Evolutionary conservation across 108 stramenopile genomes (phyloP), one percentile per base, ranked within the genome.

Genomic region (Cyclotella cryptica): DNA sequence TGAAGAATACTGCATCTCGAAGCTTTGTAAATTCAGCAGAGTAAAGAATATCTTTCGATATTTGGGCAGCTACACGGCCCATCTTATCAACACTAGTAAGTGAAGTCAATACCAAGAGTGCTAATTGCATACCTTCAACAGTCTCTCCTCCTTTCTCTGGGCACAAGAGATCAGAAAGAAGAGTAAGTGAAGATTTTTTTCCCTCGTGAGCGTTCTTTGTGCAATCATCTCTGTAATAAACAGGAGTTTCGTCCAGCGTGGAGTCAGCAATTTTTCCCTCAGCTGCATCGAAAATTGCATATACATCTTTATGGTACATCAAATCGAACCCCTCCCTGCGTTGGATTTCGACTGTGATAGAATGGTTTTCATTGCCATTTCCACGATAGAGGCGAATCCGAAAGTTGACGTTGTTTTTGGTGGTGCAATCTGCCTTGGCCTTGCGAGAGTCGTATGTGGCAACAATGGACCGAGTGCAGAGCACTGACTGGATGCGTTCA

Each of bases 271-370:
- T 45, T 52, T 80, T 83, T 11, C 87, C 88, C 77, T 85, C 71
- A 27, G 89, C 88, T 26, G 88, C 80, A 73, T 88, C 84, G 12
- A 92, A 83, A 69, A 92, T 92, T 15, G 91, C 88, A 53, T 80
- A 55, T 0, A 84, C 86, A 44, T 90, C 88, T 11, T 30, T 21
- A 55, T 83, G 66, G 69, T 87, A 92, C 49, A 67, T 70, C 15
- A 85, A 29, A 15, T 84, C 74, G 27, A 68, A 71, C 19, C 91
- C 91, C 54, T 83, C 82, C 24, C 87, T 55, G n/a, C 91, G 86
- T 49, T 92, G 91, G 26, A 92, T 89, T 80, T 92, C 91, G 40
- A 89, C 91, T 40, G 90, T 89, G 61, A 90, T 86, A 5, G 88
- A 88, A 63, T 89, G 78, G 18, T 59, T 63, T 66, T 75, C 86